A percentile compares a stretch with the other conserved stretches of the same genome.
Evolutionary conservation across 306 rosid genomes (phyloP).

Genomic region (Chamaecrista fasciculata): DNA sequence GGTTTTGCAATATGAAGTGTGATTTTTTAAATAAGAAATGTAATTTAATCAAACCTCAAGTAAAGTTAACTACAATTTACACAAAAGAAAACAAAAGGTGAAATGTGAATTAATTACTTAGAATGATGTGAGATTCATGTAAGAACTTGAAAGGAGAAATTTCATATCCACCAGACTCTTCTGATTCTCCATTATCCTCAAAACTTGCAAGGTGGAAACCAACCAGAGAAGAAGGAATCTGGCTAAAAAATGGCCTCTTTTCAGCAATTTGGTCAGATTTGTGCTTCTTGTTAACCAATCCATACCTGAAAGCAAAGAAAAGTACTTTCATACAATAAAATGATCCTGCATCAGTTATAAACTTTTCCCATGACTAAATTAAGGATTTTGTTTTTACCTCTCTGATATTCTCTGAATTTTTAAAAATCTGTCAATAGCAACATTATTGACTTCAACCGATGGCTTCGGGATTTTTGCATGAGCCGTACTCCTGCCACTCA

Average conservation of each 20-base stretch:
- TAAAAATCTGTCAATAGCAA: conserved; percentile 10
- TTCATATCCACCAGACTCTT: conserved; percentile 5
- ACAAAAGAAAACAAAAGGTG: neutral
- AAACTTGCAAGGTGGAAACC: conserved; percentile 25
- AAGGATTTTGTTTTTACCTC: conserved; percentile 24
- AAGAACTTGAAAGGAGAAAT: too few species aligned
- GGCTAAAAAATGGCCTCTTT: conserved; percentile 9
- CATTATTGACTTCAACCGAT: neutral
- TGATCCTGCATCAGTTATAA: neutral
- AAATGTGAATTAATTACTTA: conserved; percentile 23
- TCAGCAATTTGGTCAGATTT: conserved; percentile 15
- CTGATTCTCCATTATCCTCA: conserved; percentile 17
- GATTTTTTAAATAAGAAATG: too few species aligned
- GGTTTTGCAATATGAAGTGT: too few species aligned
- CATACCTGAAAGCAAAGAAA: conserved; percentile 27
- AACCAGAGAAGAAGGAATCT: conserved; percentile 4
- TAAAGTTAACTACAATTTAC: too few species aligned
- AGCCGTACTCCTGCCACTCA: too few species aligned
- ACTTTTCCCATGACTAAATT: neutral
- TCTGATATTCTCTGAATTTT: conserved; percentile 28
- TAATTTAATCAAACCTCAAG: too few species aligned
- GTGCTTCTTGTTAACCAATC: conserved; percentile 24
- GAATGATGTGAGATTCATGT: conserved; percentile 4
- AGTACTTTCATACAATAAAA: neutral
- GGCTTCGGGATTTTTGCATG: conserved; percentile 6